A percentile compares a stretch with the other conserved stretches of the same genome.
phyloP scores from a whole-genome alignment of 768 basidiomycete species.

The Terana coerulea region DNA sequence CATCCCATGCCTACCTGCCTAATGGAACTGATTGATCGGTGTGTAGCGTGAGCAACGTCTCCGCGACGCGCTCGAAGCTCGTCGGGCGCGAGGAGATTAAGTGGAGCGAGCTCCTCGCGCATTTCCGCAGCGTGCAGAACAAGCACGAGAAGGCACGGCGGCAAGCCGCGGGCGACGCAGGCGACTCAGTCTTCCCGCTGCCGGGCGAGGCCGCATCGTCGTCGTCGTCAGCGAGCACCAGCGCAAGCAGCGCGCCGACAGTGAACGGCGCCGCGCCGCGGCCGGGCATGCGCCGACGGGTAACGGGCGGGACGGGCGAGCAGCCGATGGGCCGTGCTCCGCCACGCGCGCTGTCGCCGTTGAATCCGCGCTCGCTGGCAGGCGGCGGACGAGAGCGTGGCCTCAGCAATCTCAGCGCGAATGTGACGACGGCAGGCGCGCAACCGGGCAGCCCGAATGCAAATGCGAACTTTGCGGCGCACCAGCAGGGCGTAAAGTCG shows the following conservation, averaged over 20 bases:
- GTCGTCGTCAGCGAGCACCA: constrained; percentile 1
- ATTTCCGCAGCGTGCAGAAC: constrained; percentile 87
- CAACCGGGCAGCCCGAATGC: no score
- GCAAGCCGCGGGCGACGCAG: constrained; percentile 64
- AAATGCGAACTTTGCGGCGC: no score
- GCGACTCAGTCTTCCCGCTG: constrained; percentile 34
- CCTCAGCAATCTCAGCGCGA: no score
- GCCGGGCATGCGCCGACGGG: constrained; percentile 56
- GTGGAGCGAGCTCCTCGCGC: constrained; percentile 90
- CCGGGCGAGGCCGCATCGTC: constrained; percentile 33
- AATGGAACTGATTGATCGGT: not conserved
- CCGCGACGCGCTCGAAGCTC: constrained; percentile 70
- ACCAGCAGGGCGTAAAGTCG: no score
- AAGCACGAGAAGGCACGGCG: constrained; percentile 91
- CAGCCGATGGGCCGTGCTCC: constrained; percentile 20
- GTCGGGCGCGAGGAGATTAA: constrained; percentile 90
- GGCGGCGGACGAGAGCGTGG: no score
- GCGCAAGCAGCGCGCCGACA: not conserved
- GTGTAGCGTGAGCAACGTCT: constrained; percentile 25
- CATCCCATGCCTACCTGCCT: not conserved
- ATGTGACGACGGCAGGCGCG: no score
- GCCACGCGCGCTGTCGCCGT: constrained; percentile 51
- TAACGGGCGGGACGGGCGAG: constrained; percentile 45
- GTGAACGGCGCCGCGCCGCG: constrained; percentile 24
- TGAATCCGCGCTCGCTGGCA: constrained; percentile 77